A percentile compares a stretch with the other conserved stretches of the same genome.
These are phyloP conservation scores for Dothiorella sarmentorum DNA, from an alignment of 2,329 filamentous ascomycete genomes.

Conservation along the genomic window DNA sequence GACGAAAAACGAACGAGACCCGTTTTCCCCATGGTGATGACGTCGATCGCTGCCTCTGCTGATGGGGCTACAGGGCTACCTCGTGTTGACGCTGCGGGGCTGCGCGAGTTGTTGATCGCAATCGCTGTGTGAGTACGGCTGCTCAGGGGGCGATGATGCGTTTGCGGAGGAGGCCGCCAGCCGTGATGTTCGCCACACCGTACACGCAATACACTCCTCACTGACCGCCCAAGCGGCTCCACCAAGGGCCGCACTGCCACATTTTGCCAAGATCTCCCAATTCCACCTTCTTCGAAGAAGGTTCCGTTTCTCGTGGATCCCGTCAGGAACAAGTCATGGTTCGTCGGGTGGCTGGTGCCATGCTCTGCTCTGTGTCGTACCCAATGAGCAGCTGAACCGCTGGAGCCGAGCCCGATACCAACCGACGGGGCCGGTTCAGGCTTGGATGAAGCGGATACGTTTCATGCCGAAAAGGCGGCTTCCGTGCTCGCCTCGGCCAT, in stretches of 20 bases:
- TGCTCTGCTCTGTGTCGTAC: not conserved
- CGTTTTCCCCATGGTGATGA: not conserved
- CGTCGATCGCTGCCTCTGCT: constrained; percentile 1
- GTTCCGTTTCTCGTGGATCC: not conserved
- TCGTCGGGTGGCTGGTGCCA: not conserved
- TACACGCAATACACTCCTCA: too few species aligned
- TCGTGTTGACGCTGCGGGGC: not conserved
- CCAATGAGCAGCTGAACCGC: not conserved
- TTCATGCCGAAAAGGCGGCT: not conserved
- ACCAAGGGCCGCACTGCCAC: constrained; percentile 3
- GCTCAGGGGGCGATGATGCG: not conserved
- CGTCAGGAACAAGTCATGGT: too few species aligned
- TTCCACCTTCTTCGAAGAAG: not conserved
- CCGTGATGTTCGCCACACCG: not conserved
- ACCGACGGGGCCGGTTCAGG: not conserved
- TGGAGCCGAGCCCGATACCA: not conserved
- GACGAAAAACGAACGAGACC: not conserved
- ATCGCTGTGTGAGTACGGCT: not conserved
- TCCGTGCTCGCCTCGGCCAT: not conserved
- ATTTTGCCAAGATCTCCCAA: not conserved
- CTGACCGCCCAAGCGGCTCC: not conserved
- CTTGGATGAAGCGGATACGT: not conserved
- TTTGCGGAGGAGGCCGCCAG: not conserved
- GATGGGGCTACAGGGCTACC: not conserved
- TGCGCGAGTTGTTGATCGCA: constrained; percentile 13